A percentile compares a stretch with the other conserved stretches of the same genome.
Evolutionary conservation across 495 filamentous ascomycete species (phyloP).

Genomic region (Clavariopsis aquatica): DNA sequence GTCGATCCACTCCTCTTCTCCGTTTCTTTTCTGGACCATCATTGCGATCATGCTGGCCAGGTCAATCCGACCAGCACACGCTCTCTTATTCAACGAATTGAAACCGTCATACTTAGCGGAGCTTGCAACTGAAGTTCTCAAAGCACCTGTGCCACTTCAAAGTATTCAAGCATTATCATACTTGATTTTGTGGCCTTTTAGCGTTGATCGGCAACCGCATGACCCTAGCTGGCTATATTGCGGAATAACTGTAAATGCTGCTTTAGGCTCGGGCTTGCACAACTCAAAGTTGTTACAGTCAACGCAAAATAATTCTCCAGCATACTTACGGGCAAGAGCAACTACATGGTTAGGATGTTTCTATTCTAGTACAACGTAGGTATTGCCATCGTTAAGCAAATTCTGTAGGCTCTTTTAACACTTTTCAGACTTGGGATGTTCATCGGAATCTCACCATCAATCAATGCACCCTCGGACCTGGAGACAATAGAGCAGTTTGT

Average conservation of each 20-base stretch:
- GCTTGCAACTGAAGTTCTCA: not conserved
- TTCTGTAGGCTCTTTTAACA: not conserved
- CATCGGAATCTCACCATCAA: conserved; percentile 11
- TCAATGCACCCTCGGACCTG: conserved; percentile 11
- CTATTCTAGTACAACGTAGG: conserved; percentile 5
- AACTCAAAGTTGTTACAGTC: conserved; percentile 6
- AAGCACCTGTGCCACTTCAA: conserved; percentile 12
- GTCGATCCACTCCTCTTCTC: not conserved
- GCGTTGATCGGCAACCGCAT: not conserved
- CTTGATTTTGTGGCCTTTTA: conserved; percentile 20
- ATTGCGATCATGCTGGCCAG: conserved; percentile 11
- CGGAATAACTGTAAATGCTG: conserved; percentile 19
- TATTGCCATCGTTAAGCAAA: not conserved
- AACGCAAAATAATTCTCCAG: not conserved
- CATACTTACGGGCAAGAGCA: conserved; percentile 6
- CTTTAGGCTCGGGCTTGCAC: conserved; percentile 18
- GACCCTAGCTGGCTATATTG: conserved; percentile 27
- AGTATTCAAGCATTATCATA: conserved; percentile 18
- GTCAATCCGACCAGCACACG: conserved; percentile 1
- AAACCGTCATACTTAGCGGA: not conserved
- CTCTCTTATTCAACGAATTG: not conserved
- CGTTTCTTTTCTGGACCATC: conserved; percentile 26
- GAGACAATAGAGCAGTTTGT: conserved; percentile 16
- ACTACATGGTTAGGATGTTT: conserved; percentile 22
- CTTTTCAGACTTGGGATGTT: conserved; percentile 13